Base-by-base conservation (phyloP, 495 filamentous ascomycete genomes). In the Annulohypoxylon bovei region DNA sequence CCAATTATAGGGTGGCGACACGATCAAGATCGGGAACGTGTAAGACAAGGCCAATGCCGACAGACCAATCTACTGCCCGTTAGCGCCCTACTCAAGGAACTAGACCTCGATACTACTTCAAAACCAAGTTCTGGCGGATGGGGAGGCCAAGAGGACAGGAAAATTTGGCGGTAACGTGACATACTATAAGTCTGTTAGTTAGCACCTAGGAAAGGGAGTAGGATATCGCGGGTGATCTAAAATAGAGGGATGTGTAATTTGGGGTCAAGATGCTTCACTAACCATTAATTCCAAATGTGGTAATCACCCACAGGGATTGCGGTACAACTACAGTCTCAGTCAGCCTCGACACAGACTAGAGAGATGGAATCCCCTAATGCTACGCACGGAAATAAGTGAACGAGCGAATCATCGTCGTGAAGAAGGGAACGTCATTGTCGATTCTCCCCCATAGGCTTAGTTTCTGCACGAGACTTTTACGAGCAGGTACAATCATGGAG, bases 251-350 rank as follows among this genome's bases (percentile, higher is more conserved):
- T 28, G 22, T n/a, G 14, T 23, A 18, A 18, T 33, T 33, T 53
- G 11, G 53, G 5, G 40, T 57, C 6, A 27, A 33, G 44, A 49
- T 46, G 37, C 35, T 49, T 25, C 32, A 70, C 77, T 67, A n/a
- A 80, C 80, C 81, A 72, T 85, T 76, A 22, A 76, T 75, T 40
- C 74, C 74, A 53, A 75, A 85, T 20, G 84, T 87, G 28, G 83
- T 83, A 30, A 88, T 82, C 4, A 89, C 87, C 87, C 87, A 88
- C 46, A 89, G 78, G 0, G 87, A 85, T 44, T 84, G 83, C 1
- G 87, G 86, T 0, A 88, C 85, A 9, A 86, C 58, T 62, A 20
- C 11, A 27, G 5, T 50, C 44, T 23, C 32, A 2, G 30, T 16
- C 20, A 37, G 28, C 16, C 44, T 33, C 12, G 20, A 39, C 8